Evolutionary conservation across 768 basidiomycete genomes (phyloP).

Genomic region (Tylopilus plumbeoviolaceoides): DNA sequence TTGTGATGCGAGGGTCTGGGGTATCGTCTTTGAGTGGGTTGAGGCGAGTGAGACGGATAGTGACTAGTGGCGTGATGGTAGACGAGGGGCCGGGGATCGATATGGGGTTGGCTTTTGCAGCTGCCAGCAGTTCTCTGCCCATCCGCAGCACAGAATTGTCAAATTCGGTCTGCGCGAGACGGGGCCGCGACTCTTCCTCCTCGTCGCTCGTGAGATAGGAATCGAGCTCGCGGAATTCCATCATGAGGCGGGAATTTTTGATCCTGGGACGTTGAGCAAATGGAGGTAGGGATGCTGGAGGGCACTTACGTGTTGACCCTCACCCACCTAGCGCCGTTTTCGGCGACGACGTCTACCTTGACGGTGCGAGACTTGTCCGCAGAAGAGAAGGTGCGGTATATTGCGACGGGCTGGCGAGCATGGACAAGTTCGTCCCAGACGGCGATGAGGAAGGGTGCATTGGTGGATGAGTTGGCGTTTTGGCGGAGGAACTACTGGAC

Average conservation of each 20-base stretch:
- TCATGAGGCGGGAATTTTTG: conserved; percentile 69
- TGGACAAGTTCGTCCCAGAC: conserved; percentile 78
- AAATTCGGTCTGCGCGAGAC: conserved; percentile 48
- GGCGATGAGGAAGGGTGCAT: conserved; percentile 74
- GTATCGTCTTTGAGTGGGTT: conserved; percentile 36
- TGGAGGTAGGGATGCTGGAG: neutral
- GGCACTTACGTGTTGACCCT: conserved; percentile 79
- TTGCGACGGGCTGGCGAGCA: conserved; percentile 53
- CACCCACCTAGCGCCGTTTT: conserved; percentile 74
- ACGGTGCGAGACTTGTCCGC: conserved; percentile 24
- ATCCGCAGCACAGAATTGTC: conserved; percentile 73
- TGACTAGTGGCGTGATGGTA: conserved; percentile 41
- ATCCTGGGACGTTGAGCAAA: conserved; percentile 43
- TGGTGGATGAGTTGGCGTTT: conserved; percentile 44
- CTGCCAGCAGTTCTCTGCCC: conserved; percentile 62
- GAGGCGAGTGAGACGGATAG: conserved; percentile 68
- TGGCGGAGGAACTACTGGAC: conserved; percentile 44
- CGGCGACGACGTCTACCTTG: conserved; percentile 80
- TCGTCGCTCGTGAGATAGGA: conserved; percentile 62
- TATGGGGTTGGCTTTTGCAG: conserved; percentile 56
- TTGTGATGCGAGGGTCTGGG: conserved; percentile 52
- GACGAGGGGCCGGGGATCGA: conserved; percentile 13
- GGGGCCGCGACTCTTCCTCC: conserved; percentile 39
- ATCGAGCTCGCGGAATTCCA: conserved; percentile 83
- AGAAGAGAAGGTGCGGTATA: conserved; percentile 51